Conservation (phyloP, 176 grass and related monocot genomes). For the Zoysia pacifica region DNA sequence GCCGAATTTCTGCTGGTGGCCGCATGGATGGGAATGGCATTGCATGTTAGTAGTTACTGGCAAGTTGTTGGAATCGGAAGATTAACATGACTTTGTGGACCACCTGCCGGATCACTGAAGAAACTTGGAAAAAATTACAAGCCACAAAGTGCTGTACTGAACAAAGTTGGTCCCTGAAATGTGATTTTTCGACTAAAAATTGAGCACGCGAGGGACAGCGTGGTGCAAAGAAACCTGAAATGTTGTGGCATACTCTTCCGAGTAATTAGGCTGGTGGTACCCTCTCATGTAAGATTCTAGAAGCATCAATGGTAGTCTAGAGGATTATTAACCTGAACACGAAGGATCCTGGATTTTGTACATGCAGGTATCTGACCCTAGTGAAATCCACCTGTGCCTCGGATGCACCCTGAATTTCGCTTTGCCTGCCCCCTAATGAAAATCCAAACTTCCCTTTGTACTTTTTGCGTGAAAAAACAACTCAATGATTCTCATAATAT, state of each 20-base stretch:
- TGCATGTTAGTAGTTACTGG: slow-evolving; percentile 31
- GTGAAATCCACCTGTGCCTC: not conserved
- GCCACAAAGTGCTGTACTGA: not conserved
- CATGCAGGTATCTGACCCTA: slow-evolving; percentile 20
- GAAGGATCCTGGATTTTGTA: slow-evolving; percentile 19
- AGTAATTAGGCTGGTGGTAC: slow-evolving; percentile 21
- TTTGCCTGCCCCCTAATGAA: not conserved
- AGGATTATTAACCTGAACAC: slow-evolving; percentile 20
- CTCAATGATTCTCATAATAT: too few relatives aligned
- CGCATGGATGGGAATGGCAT: slow-evolving; percentile 48
- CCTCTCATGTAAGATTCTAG: slow-evolving; percentile 33
- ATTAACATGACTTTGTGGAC: slow-evolving; percentile 24
- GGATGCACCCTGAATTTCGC: slow-evolving; percentile 1
- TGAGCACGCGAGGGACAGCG: not conserved
- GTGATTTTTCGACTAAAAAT: not conserved
- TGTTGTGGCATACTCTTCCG: not conserved
- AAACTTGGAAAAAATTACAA: slow-evolving; percentile 20
- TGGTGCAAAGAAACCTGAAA: not conserved
- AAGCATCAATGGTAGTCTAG: slow-evolving; percentile 36
- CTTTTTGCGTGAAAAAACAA: not conserved
- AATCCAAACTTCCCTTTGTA: not conserved
- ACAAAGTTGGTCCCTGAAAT: not conserved
- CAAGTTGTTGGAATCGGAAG: slow-evolving; percentile 22
- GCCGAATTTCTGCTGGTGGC: slow-evolving; percentile 41
- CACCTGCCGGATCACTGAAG: slow-evolving; percentile 26